Percentiles rank a stretch among this genome's conserved stretches.
These are phyloP conservation scores for Diaporthe destruens DNA, from an alignment of 2,329 filamentous ascomycete genomes.

Conservation along the genomic window DNA sequence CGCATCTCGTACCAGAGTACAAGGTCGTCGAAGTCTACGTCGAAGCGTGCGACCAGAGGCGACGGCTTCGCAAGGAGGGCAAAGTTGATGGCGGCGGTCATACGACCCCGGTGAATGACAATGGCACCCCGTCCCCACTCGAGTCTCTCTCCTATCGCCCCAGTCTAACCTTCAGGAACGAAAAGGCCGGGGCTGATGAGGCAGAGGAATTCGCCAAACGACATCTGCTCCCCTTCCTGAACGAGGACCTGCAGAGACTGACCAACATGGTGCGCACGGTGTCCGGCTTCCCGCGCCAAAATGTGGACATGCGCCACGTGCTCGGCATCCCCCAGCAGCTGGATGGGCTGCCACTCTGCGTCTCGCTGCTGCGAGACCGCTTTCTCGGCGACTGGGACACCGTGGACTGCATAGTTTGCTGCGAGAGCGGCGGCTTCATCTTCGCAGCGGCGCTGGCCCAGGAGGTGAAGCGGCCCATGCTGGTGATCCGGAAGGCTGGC, in stretches of 20 bases:
- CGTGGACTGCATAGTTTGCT: constrained; percentile 61
- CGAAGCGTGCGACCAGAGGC: constrained; percentile 54
- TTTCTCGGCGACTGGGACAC: constrained; percentile 61
- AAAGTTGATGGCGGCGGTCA: constrained; percentile 39
- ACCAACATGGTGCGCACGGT: constrained; percentile 62
- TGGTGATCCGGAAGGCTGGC: constrained; percentile 65
- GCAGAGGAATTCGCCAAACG: constrained; percentile 56
- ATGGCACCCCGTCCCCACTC: not conserved
- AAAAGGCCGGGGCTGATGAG: constrained; percentile 55
- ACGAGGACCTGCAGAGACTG: constrained; percentile 60
- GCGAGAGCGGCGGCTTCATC: constrained; percentile 69
- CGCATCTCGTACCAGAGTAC: constrained; percentile 65
- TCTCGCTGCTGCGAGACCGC: constrained; percentile 60
- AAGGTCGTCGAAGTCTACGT: constrained; percentile 68
- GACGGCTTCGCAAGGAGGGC: constrained; percentile 51
- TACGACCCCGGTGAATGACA: constrained; percentile 44
- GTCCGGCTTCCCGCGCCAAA: constrained; percentile 63
- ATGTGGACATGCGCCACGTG: constrained; percentile 69
- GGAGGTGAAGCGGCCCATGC: constrained; percentile 57
- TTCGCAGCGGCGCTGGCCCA: constrained; percentile 65
- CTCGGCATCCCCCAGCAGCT: constrained; percentile 66
- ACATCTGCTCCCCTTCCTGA: constrained; percentile 59
- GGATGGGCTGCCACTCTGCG: constrained; percentile 64
- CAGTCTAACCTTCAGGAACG: constrained; percentile 65
- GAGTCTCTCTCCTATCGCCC: constrained; percentile 50